Evolutionary conservation across 768 basidiomycete genomes (phyloP).

Genomic region (Lactifluus subvellereus): DNA sequence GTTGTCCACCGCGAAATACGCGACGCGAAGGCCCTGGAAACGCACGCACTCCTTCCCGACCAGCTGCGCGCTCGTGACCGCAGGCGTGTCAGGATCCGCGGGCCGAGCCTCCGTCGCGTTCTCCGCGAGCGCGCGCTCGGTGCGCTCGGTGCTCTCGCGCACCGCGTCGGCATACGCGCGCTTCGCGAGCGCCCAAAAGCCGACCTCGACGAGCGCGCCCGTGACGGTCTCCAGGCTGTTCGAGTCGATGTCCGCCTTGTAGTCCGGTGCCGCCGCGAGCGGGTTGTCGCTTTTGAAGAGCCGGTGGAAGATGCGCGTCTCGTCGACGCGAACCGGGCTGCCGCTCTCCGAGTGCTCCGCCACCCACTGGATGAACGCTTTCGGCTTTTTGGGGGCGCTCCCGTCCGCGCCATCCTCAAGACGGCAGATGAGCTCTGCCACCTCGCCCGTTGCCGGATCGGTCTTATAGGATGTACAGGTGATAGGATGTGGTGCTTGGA

Average conservation of each 20-base stretch:
- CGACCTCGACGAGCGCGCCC: slow-evolving; percentile 81
- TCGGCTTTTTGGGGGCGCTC: slow-evolving; percentile 63
- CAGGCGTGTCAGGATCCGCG: slow-evolving; percentile 52
- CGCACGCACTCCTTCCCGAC: slow-evolving; percentile 89
- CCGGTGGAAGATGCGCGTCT: slow-evolving; percentile 87
- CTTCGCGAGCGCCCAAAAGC: slow-evolving; percentile 82
- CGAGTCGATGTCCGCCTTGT: slow-evolving; percentile 75
- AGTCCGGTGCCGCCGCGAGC: slow-evolving; percentile 59
- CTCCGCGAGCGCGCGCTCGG: slow-evolving; percentile 51
- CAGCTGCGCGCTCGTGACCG: slow-evolving; percentile 70
- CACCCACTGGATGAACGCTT: slow-evolving; percentile 97
- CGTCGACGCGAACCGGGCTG: slow-evolving; percentile 80
- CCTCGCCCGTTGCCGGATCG: slow-evolving; percentile 63
- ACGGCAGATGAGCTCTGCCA: slow-evolving; percentile 72
- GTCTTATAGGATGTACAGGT: slow-evolving; percentile 87
- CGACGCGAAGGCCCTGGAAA: slow-evolving; percentile 95
- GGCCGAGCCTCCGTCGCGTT: slow-evolving; percentile 33
- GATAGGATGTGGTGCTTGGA: slow-evolving; percentile 88
- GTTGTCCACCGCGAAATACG: slow-evolving; percentile 85
- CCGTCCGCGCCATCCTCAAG: slow-evolving; percentile 60
- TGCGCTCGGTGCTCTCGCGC: slow-evolving; percentile 56
- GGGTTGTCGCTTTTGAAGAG: slow-evolving; percentile 96
- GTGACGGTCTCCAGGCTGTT: slow-evolving; percentile 74
- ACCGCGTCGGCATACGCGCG: slow-evolving; percentile 57
- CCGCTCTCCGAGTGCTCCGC: slow-evolving; percentile 73